Conservation (phyloP, 2,329 filamentous ascomycete species). For the Fusarium multiceps region DNA sequence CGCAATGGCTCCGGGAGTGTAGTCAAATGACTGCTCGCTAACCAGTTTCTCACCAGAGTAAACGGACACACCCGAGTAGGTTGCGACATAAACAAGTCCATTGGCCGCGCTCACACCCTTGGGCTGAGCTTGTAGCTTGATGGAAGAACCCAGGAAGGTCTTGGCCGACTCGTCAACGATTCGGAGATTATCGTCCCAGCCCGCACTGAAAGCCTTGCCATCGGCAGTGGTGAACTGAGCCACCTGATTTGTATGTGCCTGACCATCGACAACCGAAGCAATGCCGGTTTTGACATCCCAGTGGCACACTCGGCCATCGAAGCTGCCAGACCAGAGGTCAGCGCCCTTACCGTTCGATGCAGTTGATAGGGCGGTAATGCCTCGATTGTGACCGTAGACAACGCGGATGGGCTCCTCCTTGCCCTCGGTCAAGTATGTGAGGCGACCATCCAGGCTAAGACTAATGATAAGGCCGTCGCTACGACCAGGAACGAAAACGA, state of each 20-base stretch:
- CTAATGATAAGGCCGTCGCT: conserved; percentile 90
- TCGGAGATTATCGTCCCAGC: conserved; percentile 93
- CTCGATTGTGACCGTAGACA: conserved; percentile 90
- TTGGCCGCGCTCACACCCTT: conserved; percentile 73
- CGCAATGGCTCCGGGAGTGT: conserved; percentile 76
- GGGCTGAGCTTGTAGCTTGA: conserved; percentile 81
- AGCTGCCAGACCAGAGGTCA: conserved; percentile 89
- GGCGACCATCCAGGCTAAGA: conserved; percentile 85
- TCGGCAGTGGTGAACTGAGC: conserved; percentile 74
- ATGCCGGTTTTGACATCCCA: conserved; percentile 82
- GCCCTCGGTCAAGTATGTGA: conserved; percentile 86
- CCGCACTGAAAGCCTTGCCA: conserved; percentile 82
- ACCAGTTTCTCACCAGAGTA: conserved; percentile 71
- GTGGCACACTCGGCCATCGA: conserved; percentile 85
- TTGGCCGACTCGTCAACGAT: conserved; percentile 79
- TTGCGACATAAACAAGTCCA: conserved; percentile 67
- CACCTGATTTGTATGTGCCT: conserved; percentile 87
- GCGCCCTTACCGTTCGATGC: conserved; percentile 63
- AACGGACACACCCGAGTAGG: conserved; percentile 62
- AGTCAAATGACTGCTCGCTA: conserved; percentile 68
- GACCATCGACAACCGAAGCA: conserved; percentile 79
- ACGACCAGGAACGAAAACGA: conserved; percentile 86
- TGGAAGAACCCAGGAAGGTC: conserved; percentile 76
- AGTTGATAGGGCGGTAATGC: conserved; percentile 77
- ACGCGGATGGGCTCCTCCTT: conserved; percentile 75